These are phyloP conservation scores for Rhododendron ovatum DNA, from an alignment of 148 eudicot genomes.

Conservation along the genomic window DNA sequence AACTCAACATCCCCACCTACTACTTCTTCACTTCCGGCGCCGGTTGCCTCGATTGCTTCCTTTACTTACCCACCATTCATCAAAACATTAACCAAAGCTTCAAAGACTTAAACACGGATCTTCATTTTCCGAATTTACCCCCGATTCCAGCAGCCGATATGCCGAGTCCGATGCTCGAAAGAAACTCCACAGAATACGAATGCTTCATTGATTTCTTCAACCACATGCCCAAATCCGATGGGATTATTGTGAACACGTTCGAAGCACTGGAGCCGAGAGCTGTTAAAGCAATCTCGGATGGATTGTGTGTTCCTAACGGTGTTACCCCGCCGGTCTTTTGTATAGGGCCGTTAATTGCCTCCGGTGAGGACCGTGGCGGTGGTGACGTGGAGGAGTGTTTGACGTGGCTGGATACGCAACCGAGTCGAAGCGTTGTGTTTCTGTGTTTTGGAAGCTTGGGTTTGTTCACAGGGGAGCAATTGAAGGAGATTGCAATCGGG, in stretches of 20 bases:
- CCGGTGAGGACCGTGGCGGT: background rate
- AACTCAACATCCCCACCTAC: slow-evolving; percentile 36
- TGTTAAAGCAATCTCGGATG: slow-evolving; percentile 23
- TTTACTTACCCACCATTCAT: slow-evolving; percentile 33
- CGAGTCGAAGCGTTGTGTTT: slow-evolving; percentile 43
- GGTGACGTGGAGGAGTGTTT: slow-evolving; percentile 33
- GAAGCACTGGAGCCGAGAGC: slow-evolving; percentile 29
- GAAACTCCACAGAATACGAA: background rate
- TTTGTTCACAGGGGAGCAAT: slow-evolving; percentile 31
- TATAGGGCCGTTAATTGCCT: slow-evolving; percentile 39
- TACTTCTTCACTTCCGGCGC: slow-evolving; percentile 47
- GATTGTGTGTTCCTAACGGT: slow-evolving; percentile 23
- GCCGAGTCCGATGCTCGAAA: slow-evolving; percentile 31
- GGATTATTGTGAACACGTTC: slow-evolving; percentile 37
- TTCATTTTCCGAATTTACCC: slow-evolving; percentile 39
- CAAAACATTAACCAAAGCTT: slow-evolving; percentile 19
- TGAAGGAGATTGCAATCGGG: slow-evolving; percentile 44
- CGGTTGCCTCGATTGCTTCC: slow-evolving; percentile 15
- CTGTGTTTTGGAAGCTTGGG: slow-evolving; percentile 52
- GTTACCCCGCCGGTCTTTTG: slow-evolving; percentile 39
- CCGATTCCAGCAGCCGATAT: slow-evolving; percentile 35
- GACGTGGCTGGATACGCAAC: slow-evolving; percentile 47
- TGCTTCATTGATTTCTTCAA: slow-evolving; percentile 11
- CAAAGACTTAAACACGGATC: slow-evolving; percentile 19
- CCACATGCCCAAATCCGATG: slow-evolving; percentile 22